phyloP scores from a whole-genome alignment of 1,139 yeast genomes.

The Hyphopichia fennica region DNA sequence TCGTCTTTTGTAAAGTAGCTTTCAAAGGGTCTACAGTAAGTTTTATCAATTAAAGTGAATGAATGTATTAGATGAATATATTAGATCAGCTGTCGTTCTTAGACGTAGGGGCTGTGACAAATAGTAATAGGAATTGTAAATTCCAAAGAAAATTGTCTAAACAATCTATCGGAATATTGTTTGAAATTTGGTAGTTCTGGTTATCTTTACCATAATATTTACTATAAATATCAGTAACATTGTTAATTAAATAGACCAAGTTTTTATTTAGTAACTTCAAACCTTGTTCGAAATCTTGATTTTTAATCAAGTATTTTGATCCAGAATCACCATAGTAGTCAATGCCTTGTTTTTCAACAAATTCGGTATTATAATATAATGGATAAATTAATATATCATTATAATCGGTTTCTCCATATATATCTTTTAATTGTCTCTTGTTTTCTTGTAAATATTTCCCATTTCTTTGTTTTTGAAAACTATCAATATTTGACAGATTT shows the following conservation, averaged over 20 bases:
- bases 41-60: no score
- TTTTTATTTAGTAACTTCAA: slow-evolving; percentile 34
- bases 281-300: slow-evolving; percentile 36
- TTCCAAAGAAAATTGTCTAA: slow-evolving; percentile 46
- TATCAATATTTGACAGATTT: slow-evolving; percentile 1
- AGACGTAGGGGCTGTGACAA: slow-evolving; percentile 34
- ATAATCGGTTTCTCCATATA: not conserved
- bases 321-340: slow-evolving; percentile 8
- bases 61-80: no score
- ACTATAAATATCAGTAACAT: slow-evolving; percentile 19
- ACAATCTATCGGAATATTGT: slow-evolving; percentile 39
- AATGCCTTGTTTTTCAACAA: slow-evolving; percentile 19
- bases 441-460: not conserved
- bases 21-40: no score
- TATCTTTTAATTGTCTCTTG: not conserved
- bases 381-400: slow-evolving; percentile 17
- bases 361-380: slow-evolving; percentile 26
- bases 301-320: slow-evolving; percentile 14
- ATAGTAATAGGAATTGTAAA: slow-evolving; percentile 36
- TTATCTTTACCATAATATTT: slow-evolving; percentile 11
- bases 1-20: no score
- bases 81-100: no score
- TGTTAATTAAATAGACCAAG: slow-evolving; percentile 24
- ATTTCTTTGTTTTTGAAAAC: not conserved
- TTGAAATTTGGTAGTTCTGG: slow-evolving; percentile 10